Base-by-base conservation (phyloP, 352 stramenopile species). In the Globisporangium cystogenes region DNA sequence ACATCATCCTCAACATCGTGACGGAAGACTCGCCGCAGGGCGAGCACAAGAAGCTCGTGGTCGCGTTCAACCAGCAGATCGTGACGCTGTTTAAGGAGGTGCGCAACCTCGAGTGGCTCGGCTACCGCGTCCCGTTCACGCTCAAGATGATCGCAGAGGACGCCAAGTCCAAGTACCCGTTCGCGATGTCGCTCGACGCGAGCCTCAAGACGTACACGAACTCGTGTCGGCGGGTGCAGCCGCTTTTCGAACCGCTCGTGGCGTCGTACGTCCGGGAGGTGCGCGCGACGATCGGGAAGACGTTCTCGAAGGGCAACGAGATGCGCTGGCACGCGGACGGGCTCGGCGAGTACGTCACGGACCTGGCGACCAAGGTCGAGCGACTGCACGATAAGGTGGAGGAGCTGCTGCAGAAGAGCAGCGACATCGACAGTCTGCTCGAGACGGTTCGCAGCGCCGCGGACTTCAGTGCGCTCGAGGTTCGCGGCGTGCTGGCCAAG, bases 11-110 rank as follows among this genome's bases (percentile, higher is more conserved):
- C 41, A 95, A 95, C 60, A 95, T 95, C 55, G 76, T 90, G 55
- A 91, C 82, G 15, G 84, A 93, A 62, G 69, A 91, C 10, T 89
- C 76, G 1, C 64, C 71, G 1, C 69, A 86, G 47, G 82, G 83
- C 26, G 71, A 90, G 59, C 74, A 67, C 2, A 87, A 86, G 53
- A 93, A 92, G 55, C 53, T 96, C 41, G 74, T 85, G 29, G 86
- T 96, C 10, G 86, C 84, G 45, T 99, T 99, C 77, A 98, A 99
- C 64, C 89, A 98, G 60, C 96, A 98, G 67, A 98, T 97, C 60
- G 93, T 99, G 33, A 93, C 93, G 33, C 70, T 99, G 31, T 98
- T 98, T 65, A 99, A 99, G 63, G 97, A 99, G 79, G 97, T 99
- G 42, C 87, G 96, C 37, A 98, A 99, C 65, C 70, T 99, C 31